Percentiles rank a stretch among this genome's conserved stretches.
Evolutionary conservation across 345 rosid genomes (phyloP).

Genomic region (Brassica carinata): DNA sequence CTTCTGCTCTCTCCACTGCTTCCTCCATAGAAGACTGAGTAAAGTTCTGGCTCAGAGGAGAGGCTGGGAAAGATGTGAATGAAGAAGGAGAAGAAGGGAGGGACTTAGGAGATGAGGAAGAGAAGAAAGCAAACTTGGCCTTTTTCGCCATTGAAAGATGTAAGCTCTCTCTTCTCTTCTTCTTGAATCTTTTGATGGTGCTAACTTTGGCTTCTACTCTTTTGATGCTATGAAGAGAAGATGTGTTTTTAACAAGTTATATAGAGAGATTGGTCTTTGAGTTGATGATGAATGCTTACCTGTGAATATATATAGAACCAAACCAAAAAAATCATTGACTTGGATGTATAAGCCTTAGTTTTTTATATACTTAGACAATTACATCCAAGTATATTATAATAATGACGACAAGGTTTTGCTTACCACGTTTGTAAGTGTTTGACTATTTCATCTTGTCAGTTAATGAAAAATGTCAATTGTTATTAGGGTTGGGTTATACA

Average conservation of each 20-base stretch:
- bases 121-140: conserved; percentile 22
- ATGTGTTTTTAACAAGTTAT: conserved; percentile 12
- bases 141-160: conserved; percentile 35
- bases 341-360: conserved; percentile 18
- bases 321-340: conserved; percentile 29
- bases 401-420: conserved; percentile 13
- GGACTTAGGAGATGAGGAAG: conserved; percentile 39
- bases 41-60: conserved; percentile 34
- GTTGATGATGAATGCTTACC: conserved; percentile 23
- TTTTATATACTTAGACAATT: not conserved
- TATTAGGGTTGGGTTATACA: not conserved
- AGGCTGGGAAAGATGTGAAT: conserved; percentile 36
- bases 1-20: conserved; percentile 48
- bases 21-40: conserved; percentile 53
- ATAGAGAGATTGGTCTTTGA: conserved; percentile 15
- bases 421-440: conserved; percentile 15
- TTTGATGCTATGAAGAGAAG: not conserved
- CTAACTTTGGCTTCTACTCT: conserved; percentile 28
- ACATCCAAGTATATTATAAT: conserved; percentile 1
- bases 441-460: conserved; percentile 15
- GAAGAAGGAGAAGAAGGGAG: conserved; percentile 34
- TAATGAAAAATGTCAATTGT: not conserved
- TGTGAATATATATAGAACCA: not conserved
- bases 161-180: conserved; percentile 1
- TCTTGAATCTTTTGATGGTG: not conserved